Percentiles rank a stretch among this genome's conserved stretches.
Conservation (phyloP, 2,329 filamentous ascomycete genomes). For the Cercospora sp. region DNA sequence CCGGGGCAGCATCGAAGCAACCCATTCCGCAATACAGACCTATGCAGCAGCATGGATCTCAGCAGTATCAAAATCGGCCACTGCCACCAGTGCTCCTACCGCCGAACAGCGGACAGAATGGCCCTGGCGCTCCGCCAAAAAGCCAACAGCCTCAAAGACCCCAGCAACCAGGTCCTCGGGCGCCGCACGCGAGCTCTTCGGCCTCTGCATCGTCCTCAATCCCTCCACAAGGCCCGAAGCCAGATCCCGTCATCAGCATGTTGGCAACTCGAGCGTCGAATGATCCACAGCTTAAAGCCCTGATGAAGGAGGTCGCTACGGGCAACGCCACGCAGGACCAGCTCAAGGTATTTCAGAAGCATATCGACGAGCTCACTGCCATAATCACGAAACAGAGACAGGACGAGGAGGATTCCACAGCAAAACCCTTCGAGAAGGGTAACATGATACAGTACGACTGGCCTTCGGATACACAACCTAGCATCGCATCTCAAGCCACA, state of each 20-base stretch:
- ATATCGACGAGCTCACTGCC: slow-evolving; percentile 76
- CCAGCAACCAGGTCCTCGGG: slow-evolving; percentile 7
- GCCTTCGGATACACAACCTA: slow-evolving; percentile 16
- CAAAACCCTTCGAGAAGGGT: slow-evolving; percentile 17
- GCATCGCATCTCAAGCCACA: slow-evolving; percentile 5
- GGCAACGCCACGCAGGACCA: slow-evolving; percentile 71
- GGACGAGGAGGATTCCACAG: slow-evolving; percentile 25
- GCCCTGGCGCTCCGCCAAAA: slow-evolving; percentile 1
- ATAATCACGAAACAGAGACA: slow-evolving; percentile 47
- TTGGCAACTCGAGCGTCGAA: slow-evolving; percentile 73
- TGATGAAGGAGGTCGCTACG: slow-evolving; percentile 81
- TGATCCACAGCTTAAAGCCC: slow-evolving; percentile 69
- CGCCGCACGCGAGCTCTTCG: slow-evolving; percentile 2
- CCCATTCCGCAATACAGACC: slow-evolving; percentile 22
- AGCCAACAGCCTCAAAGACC: slow-evolving; percentile 18
- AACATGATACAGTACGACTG: slow-evolving; percentile 31
- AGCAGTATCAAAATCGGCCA: slow-evolving; percentile 26
- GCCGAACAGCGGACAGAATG: not conserved
- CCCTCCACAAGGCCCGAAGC: slow-evolving; percentile 33
- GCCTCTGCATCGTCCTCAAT: slow-evolving; percentile 13
- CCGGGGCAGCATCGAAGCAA: slow-evolving; percentile 26
- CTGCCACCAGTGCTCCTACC: slow-evolving; percentile 21
- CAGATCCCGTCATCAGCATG: slow-evolving; percentile 79
- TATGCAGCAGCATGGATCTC: slow-evolving; percentile 25
- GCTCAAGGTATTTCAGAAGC: slow-evolving; percentile 72